Percentiles rank a stretch among this genome's conserved stretches.
Evolutionary conservation across 2,329 filamentous ascomycete species (phyloP).

Genomic region (Fusarium globosum): DNA sequence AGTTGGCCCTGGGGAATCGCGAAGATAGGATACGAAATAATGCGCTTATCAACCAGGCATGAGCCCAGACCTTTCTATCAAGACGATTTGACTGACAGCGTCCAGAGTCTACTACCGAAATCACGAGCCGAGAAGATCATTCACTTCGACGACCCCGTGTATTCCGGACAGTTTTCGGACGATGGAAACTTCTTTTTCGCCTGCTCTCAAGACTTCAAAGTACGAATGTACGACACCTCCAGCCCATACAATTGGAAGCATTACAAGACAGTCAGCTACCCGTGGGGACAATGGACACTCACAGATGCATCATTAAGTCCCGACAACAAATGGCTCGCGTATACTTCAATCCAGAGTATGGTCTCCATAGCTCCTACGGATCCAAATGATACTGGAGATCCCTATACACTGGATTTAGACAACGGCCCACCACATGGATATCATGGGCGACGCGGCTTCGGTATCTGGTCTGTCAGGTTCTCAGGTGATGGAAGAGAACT

Average conservation of each 20-base stretch:
- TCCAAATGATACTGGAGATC: conserved; percentile 82
- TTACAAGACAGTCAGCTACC: conserved; percentile 90
- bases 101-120: conserved; percentile 78
- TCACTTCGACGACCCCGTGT: conserved; percentile 86
- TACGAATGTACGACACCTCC: conserved; percentile 97
- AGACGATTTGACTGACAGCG: conserved; percentile 10
- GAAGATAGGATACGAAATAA: conserved; percentile 70
- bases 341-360: conserved; percentile 85
- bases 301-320: conserved; percentile 93
- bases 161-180: conserved; percentile 95
- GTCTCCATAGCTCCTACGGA: conserved; percentile 91
- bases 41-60: conserved; percentile 74
- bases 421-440: conserved; percentile 45
- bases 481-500: conserved; percentile 92
- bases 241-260: conserved; percentile 96
- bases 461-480: conserved; percentile 92
- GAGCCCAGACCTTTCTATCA: conserved; percentile 13
- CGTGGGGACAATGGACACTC: conserved; percentile 92
- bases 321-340: conserved; percentile 91
- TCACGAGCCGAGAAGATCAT: conserved; percentile 86
- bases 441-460: conserved; percentile 55
- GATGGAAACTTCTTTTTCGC: conserved; percentile 98
- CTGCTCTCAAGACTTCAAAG: conserved; percentile 90
- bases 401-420: conserved; percentile 79
- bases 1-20: conserved; percentile 77